Evolutionary conservation across 352 stramenopile genomes (phyloP), one percentile per base, ranked within the genome.

Genomic region (Phytophthora pluvialis): DNA sequence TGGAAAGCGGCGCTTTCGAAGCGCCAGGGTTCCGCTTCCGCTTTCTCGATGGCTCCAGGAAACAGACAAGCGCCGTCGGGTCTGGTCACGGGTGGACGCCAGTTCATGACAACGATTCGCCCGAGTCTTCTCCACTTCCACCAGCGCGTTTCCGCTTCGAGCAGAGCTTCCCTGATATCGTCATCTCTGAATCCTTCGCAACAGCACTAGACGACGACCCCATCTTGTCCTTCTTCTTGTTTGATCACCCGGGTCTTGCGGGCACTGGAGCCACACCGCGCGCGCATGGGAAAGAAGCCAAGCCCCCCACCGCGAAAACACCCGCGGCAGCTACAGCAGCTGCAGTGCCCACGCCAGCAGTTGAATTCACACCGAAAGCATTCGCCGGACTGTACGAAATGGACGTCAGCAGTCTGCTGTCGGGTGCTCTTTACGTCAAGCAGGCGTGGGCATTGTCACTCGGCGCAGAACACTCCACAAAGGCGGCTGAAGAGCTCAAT

Each of bases 41-140:
- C 5, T 91, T 91, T 48, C 54, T 94, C 1, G 85, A 94, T 29
- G 80, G 79, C 31, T 72, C 62, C 5, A 91, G 83, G 42, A 82
- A 81, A 63, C 69, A 83, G 29, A 94, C 83, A 7, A 64, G 70
- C 4, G 42, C 64, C 5, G 62, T 90, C 15, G 70, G 70, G 0
- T 53, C 62, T 2, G 36, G 48, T 3, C 39, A 76, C 13, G 76
- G 63, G 7, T 89, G 80, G 77, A 67, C 61, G 8, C 49, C 55
- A 12, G 15, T 81, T 2, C 28, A 64, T 25, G 26, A 64, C 35
- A 42, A 46, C 16, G 29, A 63, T 6, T 40, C 32, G 8, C 12
- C 31, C 4, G 35, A 60, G 36, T 16, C 11, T 13, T 16, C 42
- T 1, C 35, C 53, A 8, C 13, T 28, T 16, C 55, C 35, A 33